A percentile compares a stretch with the other conserved stretches of the same genome.
phyloP scores from a whole-genome alignment of 345 rosid genomes.

The Arabis alpina region DNA sequence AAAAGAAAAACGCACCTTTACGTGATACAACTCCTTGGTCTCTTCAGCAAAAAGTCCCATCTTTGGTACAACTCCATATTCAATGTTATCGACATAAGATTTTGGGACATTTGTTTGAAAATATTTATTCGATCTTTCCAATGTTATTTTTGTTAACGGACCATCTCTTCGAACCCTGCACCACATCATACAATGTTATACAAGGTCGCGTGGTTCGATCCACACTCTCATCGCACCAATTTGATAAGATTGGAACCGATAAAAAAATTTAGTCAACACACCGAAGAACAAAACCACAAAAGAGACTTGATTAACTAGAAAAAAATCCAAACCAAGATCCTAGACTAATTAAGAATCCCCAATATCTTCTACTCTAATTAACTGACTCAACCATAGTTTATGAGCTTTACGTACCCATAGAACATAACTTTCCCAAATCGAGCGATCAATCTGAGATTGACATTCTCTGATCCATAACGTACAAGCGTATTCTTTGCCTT shows the following conservation, averaged over 20 bases:
- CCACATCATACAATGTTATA: not conserved
- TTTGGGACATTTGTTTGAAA: constrained; percentile 51
- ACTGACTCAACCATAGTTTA: no score
- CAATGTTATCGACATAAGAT: constrained; percentile 47
- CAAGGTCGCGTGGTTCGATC: no score
- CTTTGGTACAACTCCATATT: constrained; percentile 45
- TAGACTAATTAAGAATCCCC: not conserved
- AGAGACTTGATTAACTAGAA: not conserved
- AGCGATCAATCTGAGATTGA: constrained; percentile 33
- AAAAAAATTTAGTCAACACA: not conserved
- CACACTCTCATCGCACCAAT: no score
- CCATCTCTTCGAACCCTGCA: constrained; percentile 31
- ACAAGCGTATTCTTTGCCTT: constrained; percentile 21
- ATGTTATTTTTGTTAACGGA: constrained; percentile 34
- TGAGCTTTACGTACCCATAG: constrained; percentile 16
- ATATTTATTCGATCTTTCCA: constrained; percentile 43
- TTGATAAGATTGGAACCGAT: not conserved
- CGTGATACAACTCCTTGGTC: constrained; percentile 56
- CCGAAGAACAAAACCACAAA: not conserved
- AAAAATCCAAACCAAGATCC: not conserved
- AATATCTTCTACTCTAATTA: not conserved
- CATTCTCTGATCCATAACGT: constrained; percentile 23
- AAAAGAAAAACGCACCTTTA: constrained; percentile 46
- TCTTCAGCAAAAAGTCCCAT: constrained; percentile 48
- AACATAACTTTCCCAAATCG: constrained; percentile 33